phyloP scores from a whole-genome alignment of 1,284 basidiomycete genomes.

The Cryptococcus sp. region DNA sequence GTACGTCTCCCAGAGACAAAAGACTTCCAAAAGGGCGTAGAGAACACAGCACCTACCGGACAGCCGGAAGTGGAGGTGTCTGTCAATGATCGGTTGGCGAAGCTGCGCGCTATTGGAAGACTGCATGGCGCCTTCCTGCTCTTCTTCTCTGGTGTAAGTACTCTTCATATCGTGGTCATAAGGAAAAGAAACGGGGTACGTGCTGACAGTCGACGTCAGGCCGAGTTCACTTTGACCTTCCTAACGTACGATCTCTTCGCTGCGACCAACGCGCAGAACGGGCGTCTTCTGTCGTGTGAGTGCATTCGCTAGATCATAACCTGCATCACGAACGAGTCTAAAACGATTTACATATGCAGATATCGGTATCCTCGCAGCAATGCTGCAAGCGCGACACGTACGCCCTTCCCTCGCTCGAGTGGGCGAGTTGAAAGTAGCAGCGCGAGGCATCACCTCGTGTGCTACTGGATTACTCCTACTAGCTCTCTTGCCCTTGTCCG shows the following conservation, averaged over 20 bases:
- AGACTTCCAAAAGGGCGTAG: conserved; percentile 15
- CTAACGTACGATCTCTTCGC: conserved; percentile 74
- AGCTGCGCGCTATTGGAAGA: conserved; percentile 58
- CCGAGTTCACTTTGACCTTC: conserved; percentile 90
- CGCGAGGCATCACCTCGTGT: conserved; percentile 72
- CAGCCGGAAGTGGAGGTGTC: conserved; percentile 33
- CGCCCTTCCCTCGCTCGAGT: conserved; percentile 62
- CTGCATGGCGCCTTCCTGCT: conserved; percentile 81
- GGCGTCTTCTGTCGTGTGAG: conserved; percentile 69
- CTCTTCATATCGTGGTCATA: too few species aligned
- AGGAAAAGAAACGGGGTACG: neutral
- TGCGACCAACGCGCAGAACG: conserved; percentile 87
- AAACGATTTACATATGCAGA: conserved; percentile 16
- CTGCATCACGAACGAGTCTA: neutral
- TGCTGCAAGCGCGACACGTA: conserved; percentile 88
- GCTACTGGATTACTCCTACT: conserved; percentile 68
- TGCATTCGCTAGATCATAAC: neutral
- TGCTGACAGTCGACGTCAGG: conserved; percentile 50
- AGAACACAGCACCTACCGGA: conserved; percentile 7
- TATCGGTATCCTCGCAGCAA: conserved; percentile 81
- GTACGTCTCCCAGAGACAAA: conserved; percentile 66
- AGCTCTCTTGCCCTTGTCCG: conserved; percentile 62
- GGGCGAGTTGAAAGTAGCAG: conserved; percentile 76
- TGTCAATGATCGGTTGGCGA: conserved; percentile 29
- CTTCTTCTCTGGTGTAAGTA: conserved; percentile 69